Conservation (phyloP, 352 stramenopile genomes). For the Phytopythium chamaehyphon region DNA sequence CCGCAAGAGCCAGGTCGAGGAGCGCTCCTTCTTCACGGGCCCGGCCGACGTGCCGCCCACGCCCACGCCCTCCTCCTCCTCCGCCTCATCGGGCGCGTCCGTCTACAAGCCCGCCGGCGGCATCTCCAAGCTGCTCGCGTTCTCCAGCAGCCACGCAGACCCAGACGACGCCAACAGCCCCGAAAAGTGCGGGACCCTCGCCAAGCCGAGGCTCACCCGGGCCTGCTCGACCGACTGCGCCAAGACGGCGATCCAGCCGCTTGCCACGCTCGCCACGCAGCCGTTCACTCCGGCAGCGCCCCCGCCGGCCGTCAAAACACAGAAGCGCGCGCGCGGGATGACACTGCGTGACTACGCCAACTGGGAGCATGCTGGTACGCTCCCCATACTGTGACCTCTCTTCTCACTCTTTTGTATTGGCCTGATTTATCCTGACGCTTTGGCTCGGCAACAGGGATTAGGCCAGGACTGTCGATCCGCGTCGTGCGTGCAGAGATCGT, state of each 20-base stretch:
- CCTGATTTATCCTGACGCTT: neutral
- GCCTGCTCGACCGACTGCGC: constrained; percentile 4
- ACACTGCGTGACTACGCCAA: constrained; percentile 49
- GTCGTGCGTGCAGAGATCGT: constrained; percentile 61
- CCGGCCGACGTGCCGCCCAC: neutral
- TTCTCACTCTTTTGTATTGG: neutral
- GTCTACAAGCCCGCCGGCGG: neutral
- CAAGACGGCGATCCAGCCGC: constrained; percentile 8
- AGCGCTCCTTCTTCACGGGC: constrained; percentile 6
- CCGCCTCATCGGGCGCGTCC: constrained; percentile 1
- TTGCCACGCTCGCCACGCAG: constrained; percentile 26
- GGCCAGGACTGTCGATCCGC: constrained; percentile 65
- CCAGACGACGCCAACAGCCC: constrained; percentile 19
- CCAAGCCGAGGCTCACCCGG: constrained; percentile 8
- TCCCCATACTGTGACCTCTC: too few species aligned
- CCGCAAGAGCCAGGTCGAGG: constrained; percentile 7
- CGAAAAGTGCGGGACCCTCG: constrained; percentile 11
- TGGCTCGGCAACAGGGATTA: constrained; percentile 27
- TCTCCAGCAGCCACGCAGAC: constrained; percentile 6
- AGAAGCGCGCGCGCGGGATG: constrained; percentile 31
- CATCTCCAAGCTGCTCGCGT: constrained; percentile 1
- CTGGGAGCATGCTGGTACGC: constrained; percentile 26
- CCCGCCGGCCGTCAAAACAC: constrained; percentile 30
- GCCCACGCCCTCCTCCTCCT: neutral
- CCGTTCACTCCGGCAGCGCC: constrained; percentile 56